Percentiles rank a stretch among this genome's conserved stretches.
Conservation (phyloP, 495 filamentous ascomycete genomes). For the Hypomontagnella monticulosa region DNA sequence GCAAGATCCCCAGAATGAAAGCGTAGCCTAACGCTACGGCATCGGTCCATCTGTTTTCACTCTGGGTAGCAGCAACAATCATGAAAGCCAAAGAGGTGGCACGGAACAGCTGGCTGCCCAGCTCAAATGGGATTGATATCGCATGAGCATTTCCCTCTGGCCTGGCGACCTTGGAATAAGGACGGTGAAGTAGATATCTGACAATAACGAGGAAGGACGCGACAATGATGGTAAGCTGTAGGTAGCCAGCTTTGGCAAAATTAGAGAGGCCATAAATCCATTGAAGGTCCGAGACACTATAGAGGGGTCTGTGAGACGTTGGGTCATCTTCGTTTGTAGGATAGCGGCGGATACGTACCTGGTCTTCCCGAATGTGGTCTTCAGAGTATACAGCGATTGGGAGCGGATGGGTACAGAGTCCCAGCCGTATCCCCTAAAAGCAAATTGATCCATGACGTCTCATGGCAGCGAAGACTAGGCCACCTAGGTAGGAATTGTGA, state of each 20-base stretch:
- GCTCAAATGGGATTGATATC: constrained; percentile 46
- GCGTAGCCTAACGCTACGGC: constrained; percentile 43
- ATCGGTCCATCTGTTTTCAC: constrained; percentile 43
- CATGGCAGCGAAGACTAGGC: constrained; percentile 5
- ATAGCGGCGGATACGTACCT: constrained; percentile 13
- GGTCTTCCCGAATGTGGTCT: not conserved
- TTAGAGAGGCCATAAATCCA: constrained; percentile 40
- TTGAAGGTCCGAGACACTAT: constrained; percentile 35
- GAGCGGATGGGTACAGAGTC: constrained; percentile 27
- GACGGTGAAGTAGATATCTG: constrained; percentile 41
- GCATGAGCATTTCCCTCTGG: constrained; percentile 41
- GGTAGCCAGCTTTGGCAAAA: constrained; percentile 43
- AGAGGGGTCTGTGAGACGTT: constrained; percentile 1
- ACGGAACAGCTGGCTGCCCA: constrained; percentile 47
- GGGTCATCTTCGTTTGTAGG: not conserved
- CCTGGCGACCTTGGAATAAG: constrained; percentile 34
- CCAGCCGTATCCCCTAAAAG: constrained; percentile 27
- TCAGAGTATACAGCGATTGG: constrained; percentile 19
- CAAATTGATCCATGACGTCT: constrained; percentile 32
- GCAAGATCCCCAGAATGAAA: constrained; percentile 49
- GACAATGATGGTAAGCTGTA: constrained; percentile 42
- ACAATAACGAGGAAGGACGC: constrained; percentile 41
- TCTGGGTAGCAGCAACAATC: constrained; percentile 35
- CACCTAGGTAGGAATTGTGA: constrained; percentile 1
- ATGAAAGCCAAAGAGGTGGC: constrained; percentile 46